Evolutionary conservation across 2,329 filamentous ascomycete genomes (phyloP).

Genomic region (Pezicula radicicola): DNA sequence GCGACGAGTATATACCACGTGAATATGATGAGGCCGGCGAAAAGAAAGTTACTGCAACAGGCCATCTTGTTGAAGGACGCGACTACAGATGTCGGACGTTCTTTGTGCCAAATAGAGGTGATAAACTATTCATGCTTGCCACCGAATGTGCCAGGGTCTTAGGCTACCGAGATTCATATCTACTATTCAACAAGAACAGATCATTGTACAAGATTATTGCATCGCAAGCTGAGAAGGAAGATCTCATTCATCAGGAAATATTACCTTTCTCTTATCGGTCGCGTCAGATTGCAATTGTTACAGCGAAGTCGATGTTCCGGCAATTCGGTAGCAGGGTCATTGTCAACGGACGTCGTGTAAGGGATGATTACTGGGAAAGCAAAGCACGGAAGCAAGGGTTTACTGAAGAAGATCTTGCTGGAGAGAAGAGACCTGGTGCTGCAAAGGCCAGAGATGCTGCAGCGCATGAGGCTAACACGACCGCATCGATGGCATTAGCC

Average conservation of each 20-base stretch:
- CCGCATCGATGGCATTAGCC: constrained; percentile 55
- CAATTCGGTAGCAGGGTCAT: constrained; percentile 97
- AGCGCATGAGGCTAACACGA: constrained; percentile 59
- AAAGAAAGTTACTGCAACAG: constrained; percentile 84
- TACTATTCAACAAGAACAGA: constrained; percentile 97
- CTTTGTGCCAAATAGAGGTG: constrained; percentile 81
- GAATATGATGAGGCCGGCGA: constrained; percentile 92
- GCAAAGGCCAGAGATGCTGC: constrained; percentile 83
- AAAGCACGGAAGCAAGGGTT: constrained; percentile 98
- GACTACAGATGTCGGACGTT: constrained; percentile 94
- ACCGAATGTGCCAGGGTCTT: constrained; percentile 94
- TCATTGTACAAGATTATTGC: constrained; percentile 98
- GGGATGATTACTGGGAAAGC: constrained; percentile 98
- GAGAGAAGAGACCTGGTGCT: constrained; percentile 92
- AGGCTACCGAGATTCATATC: constrained; percentile 94
- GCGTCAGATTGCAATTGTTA: constrained; percentile 97
- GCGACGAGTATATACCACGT: constrained; percentile 91
- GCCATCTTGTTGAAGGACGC: constrained; percentile 76
- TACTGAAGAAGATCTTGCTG: constrained; percentile 92
- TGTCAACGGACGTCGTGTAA: constrained; percentile 81
- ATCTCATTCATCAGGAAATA: constrained; percentile 91
- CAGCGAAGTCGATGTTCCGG: constrained; percentile 95
- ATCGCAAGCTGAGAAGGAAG: constrained; percentile 92
- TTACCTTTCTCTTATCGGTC: constrained; percentile 96
- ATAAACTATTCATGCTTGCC: constrained; percentile 97